Evolutionary conservation across 2,329 filamentous ascomycete species (phyloP).

Genomic region (Colletotrichum endophyticum): DNA sequence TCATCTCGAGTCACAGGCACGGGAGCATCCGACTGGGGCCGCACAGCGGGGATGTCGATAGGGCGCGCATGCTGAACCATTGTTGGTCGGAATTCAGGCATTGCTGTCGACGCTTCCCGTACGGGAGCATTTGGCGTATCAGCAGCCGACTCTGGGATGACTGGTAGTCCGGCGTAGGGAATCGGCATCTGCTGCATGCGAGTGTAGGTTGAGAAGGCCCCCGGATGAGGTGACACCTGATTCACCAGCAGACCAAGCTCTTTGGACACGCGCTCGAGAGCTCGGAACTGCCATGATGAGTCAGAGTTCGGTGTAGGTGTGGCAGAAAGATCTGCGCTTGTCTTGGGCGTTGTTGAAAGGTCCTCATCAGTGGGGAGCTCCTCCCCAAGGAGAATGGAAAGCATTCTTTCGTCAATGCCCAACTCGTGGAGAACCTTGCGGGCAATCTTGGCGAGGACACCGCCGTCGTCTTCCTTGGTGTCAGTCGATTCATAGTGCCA

Average conservation of each 20-base stretch:
- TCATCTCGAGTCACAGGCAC: slow-evolving; percentile 7
- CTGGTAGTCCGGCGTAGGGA: slow-evolving; percentile 79
- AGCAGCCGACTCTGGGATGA: slow-evolving; percentile 58
- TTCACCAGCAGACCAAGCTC: slow-evolving; percentile 86
- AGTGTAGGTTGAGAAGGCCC: slow-evolving; percentile 84
- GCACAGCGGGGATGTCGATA: slow-evolving; percentile 39
- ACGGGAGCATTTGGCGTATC: slow-evolving; percentile 27
- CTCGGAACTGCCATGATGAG: slow-evolving; percentile 73
- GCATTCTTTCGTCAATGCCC: slow-evolving; percentile 83
- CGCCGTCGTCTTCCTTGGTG: slow-evolving; percentile 60
- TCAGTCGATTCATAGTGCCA: slow-evolving; percentile 56
- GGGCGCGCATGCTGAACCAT: slow-evolving; percentile 41
- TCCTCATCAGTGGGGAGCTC: slow-evolving; percentile 62
- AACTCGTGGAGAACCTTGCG: slow-evolving; percentile 86
- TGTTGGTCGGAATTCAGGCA: slow-evolving; percentile 55
- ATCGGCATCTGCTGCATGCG: slow-evolving; percentile 67
- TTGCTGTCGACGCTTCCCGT: slow-evolving; percentile 57
- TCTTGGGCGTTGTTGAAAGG: slow-evolving; percentile 52
- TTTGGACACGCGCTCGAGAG: slow-evolving; percentile 83
- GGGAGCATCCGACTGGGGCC: slow-evolving; percentile 20
- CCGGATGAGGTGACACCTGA: slow-evolving; percentile 78
- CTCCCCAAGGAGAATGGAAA: slow-evolving; percentile 89
- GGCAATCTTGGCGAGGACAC: slow-evolving; percentile 82
- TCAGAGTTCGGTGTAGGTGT: slow-evolving; percentile 37
- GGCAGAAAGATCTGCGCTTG: slow-evolving; percentile 27